These are phyloP conservation scores for Clitoria ternatea DNA, from an alignment of 306 rosid species.

Conservation along the genomic window DNA sequence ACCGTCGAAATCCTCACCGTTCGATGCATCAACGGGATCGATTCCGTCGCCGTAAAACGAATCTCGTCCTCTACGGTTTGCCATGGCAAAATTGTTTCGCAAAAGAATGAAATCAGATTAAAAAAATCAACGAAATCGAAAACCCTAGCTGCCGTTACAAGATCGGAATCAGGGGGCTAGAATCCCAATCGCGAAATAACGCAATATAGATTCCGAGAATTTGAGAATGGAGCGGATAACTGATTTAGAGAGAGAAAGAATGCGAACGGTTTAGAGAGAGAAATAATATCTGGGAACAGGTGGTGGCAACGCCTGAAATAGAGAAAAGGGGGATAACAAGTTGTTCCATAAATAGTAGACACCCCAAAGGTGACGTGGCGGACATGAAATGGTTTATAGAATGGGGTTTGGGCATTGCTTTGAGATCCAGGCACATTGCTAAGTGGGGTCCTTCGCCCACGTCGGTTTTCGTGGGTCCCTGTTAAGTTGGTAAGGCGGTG, in stretches of 20 bases:
- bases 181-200: background rate
- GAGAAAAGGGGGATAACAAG: accelerated
- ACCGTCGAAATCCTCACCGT: conserved; percentile 42
- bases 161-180: conserved; percentile 14
- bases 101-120: background rate
- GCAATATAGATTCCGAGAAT: background rate
- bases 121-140: background rate
- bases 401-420: conserved; percentile 20
- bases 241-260: background rate
- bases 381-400: conserved; percentile 43
- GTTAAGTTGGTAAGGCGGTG: background rate
- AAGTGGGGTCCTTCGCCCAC: conserved; percentile 23
- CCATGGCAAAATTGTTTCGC: conserved; percentile 33
- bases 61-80: conserved; percentile 46
- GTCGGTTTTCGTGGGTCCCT: conserved; percentile 32
- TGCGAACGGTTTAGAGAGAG: conserved; percentile 19
- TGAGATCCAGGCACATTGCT: conserved; percentile 42
- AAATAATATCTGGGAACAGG: conserved; percentile 14
- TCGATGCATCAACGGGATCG: conserved; percentile 36
- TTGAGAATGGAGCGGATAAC: background rate
- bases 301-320: background rate
- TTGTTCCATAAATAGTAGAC: conserved; percentile 24
- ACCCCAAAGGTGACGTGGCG: conserved; percentile 37
- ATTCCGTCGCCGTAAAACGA: conserved; percentile 21
- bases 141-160: conserved; percentile 14